Conservation (phyloP, 2,329 filamentous ascomycete species). For the Lachnellula arida region DNA sequence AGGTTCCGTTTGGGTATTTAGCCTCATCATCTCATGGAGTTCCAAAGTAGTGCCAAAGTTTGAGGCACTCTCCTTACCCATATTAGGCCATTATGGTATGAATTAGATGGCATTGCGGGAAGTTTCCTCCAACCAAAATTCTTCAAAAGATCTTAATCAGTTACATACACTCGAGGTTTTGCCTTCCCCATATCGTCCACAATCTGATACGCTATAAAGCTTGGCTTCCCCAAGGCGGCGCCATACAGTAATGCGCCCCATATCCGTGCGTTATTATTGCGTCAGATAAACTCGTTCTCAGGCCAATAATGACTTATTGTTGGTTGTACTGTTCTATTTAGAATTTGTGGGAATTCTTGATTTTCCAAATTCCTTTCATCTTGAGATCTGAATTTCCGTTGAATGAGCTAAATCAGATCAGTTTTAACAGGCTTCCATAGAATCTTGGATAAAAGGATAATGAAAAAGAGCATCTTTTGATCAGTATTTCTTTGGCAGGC, state of each 20-base stretch:
- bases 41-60: conserved; percentile 8
- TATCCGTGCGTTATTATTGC: background rate
- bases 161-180: conserved; percentile 4
- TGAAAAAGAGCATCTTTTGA: no score
- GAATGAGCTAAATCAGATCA: no score
- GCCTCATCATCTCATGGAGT: conserved; percentile 8
- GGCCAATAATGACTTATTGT: background rate
- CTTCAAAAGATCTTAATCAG: background rate
- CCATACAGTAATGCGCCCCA: background rate
- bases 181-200: background rate
- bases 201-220: conserved; percentile 4
- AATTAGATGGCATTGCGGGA: background rate
- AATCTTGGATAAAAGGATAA: no score
- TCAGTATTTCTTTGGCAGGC: no score
- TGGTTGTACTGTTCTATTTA: background rate
- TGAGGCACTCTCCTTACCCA: conserved; percentile 3
- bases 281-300: background rate
- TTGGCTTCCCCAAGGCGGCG: conserved; percentile 3
- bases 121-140: conserved; percentile 5
- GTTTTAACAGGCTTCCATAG: no score
- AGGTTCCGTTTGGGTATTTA: conserved; percentile 6
- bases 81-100: conserved; percentile 1
- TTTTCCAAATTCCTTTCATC: no score
- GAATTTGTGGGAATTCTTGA: no score
- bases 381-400: no score